Evolutionary conservation across 768 basidiomycete species (phyloP).

Genomic region (Boletus patriciae): DNA sequence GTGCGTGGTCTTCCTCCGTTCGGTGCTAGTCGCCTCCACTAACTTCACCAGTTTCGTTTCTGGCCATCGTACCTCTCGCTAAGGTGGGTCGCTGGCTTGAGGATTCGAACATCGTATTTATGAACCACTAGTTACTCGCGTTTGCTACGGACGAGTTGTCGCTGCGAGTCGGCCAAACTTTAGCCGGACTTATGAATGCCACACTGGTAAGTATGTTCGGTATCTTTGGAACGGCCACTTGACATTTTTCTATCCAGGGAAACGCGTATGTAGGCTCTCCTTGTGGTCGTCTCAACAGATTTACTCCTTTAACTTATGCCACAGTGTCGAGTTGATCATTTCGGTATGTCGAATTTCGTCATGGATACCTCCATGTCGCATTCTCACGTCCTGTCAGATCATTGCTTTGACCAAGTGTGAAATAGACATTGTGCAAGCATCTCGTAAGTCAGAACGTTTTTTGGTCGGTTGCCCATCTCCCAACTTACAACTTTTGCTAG

Average conservation of each 20-base stretch:
- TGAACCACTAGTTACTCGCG: constrained; percentile 54
- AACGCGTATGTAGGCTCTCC: constrained; percentile 26
- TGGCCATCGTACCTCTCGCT: constrained; percentile 82
- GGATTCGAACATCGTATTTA: not conserved
- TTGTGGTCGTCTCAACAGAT: not conserved
- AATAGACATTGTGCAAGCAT: constrained; percentile 74
- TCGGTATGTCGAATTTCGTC: constrained; percentile 45
- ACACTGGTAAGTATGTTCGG: constrained; percentile 54
- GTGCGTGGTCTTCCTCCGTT: constrained; percentile 42
- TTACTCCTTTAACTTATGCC: not conserved
- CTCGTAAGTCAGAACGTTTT: constrained; percentile 47
- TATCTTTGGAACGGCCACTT: not conserved
- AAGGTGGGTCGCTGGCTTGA: constrained; percentile 44
- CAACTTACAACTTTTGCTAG: constrained; percentile 35
- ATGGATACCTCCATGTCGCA: not conserved
- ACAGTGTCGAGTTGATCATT: constrained; percentile 60
- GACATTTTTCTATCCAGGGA: constrained; percentile 16
- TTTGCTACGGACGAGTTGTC: constrained; percentile 87
- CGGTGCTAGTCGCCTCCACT: not conserved
- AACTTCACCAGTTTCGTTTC: constrained; percentile 56
- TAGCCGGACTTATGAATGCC: constrained; percentile 82
- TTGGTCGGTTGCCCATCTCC: not conserved
- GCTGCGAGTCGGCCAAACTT: constrained; percentile 74
- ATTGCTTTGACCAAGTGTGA: constrained; percentile 80
- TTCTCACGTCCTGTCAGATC: constrained; percentile 43